Conservation (phyloP, 371 early-diverging fungal genomes). For the Chytridiales sp. region DNA sequence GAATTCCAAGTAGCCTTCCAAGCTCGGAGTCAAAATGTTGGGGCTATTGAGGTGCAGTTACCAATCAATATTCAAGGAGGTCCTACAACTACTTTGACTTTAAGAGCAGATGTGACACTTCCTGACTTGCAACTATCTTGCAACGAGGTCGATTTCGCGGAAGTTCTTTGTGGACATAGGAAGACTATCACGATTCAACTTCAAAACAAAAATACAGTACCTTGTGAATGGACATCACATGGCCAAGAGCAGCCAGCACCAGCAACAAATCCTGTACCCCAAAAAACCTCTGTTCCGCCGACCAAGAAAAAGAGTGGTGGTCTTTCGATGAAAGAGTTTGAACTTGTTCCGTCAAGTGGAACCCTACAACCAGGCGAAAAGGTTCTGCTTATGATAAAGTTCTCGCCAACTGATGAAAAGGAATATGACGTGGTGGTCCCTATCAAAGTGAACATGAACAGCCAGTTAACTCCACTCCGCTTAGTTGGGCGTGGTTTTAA, state of each 20-base stretch:
- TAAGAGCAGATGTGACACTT: constrained; percentile 47
- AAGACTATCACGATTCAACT: constrained; percentile 42
- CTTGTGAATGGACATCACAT: constrained; percentile 47
- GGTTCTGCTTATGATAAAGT: constrained; percentile 33
- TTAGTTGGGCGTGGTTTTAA: constrained; percentile 41
- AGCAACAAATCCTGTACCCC: not conserved
- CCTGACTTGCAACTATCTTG: constrained; percentile 46
- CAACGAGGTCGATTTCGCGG: constrained; percentile 51
- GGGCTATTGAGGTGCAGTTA: constrained; percentile 29
- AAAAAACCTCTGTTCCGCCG: constrained; percentile 1
- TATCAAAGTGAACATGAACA: constrained; percentile 46
- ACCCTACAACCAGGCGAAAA: constrained; percentile 46
- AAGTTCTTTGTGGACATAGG: constrained; percentile 49
- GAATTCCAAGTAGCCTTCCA: constrained; percentile 44
- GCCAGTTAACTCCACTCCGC: constrained; percentile 34
- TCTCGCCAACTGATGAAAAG: constrained; percentile 45
- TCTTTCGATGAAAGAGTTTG: constrained; percentile 40
- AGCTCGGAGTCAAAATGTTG: constrained; percentile 36
- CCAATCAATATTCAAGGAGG: constrained; percentile 48
- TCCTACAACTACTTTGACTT: constrained; percentile 35
- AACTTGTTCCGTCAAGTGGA: constrained; percentile 42
- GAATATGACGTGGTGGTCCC: constrained; percentile 38
- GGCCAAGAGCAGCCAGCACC: not conserved
- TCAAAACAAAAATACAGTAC: constrained; percentile 43
- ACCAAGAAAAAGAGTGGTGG: constrained; percentile 27